Conservation (phyloP, 2,329 filamentous ascomycete genomes). For the Penicillium sp. region DNA sequence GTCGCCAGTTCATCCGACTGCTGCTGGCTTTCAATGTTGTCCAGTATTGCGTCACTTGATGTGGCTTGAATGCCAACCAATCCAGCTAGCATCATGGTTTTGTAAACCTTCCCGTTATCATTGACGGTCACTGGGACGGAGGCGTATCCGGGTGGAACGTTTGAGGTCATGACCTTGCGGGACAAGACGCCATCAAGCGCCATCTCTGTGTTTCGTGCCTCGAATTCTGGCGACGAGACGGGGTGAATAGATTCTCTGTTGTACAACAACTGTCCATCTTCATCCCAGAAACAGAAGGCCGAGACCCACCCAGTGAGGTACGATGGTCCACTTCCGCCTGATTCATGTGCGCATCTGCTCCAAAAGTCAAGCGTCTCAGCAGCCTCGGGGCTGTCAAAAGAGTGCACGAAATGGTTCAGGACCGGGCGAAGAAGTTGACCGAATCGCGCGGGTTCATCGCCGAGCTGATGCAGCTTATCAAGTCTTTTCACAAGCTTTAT, state of each 20-base stretch:
- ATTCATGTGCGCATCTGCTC: not conserved
- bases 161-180: not conserved
- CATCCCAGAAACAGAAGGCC: not conserved
- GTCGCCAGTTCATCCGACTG: not conserved
- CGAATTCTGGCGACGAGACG: not conserved
- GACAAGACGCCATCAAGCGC: not conserved
- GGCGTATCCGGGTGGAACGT: not conserved
- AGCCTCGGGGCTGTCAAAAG: not conserved
- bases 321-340: not conserved
- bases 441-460: constrained; percentile 41
- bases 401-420: constrained; percentile 40
- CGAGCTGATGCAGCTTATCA: constrained; percentile 43
- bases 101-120: not conserved
- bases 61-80: not conserved
- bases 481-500: constrained; percentile 39
- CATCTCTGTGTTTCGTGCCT: not conserved
- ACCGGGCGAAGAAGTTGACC: constrained; percentile 42
- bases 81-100: not conserved
- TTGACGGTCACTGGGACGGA: not conserved
- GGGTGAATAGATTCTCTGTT: not conserved
- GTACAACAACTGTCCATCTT: not conserved
- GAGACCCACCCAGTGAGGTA: not conserved
- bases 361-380: not conserved
- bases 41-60: not conserved
- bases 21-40: not conserved